Conservation (phyloP, 176 grass and related monocot species). For the Aegilops tauschii region DNA sequence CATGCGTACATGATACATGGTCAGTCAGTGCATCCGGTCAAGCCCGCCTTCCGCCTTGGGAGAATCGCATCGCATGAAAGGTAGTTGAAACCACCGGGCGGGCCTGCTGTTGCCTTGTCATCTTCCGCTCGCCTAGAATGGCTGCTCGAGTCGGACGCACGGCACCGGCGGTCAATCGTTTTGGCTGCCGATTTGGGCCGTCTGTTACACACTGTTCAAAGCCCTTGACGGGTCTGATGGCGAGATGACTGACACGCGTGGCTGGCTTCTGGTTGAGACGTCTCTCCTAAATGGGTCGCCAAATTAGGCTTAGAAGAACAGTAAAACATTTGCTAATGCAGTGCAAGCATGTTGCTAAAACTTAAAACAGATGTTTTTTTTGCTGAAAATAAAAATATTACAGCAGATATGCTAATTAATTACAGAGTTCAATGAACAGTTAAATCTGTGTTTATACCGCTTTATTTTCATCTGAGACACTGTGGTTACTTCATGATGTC, state of each 20-base stretch:
- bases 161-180: slow-evolving; percentile 10
- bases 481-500: not conserved
- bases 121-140: not conserved
- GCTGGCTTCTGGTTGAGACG: not conserved
- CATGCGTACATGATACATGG: not conserved
- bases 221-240: not conserved
- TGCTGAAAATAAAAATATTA: not conserved
- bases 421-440: not conserved
- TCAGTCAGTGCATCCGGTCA: not conserved
- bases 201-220: slow-evolving; percentile 25
- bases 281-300: not conserved
- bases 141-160: not conserved
- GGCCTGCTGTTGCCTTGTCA: not conserved
- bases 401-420: not conserved
- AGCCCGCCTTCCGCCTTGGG: not conserved
- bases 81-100: slow-evolving; percentile 31
- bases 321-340: not conserved
- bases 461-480: not conserved
- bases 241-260: not conserved
- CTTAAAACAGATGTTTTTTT: not conserved
- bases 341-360: too few species aligned
- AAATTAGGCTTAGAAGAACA: not conserved
- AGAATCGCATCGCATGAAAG: slow-evolving; percentile 10
- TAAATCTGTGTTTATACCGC: not conserved
- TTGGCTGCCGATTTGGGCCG: slow-evolving; percentile 19